A percentile compares a stretch with the other conserved stretches of the same genome.
phyloP scores from a whole-genome alignment of 2,329 filamentous ascomycete species.

The Fusarium cicatricum region DNA sequence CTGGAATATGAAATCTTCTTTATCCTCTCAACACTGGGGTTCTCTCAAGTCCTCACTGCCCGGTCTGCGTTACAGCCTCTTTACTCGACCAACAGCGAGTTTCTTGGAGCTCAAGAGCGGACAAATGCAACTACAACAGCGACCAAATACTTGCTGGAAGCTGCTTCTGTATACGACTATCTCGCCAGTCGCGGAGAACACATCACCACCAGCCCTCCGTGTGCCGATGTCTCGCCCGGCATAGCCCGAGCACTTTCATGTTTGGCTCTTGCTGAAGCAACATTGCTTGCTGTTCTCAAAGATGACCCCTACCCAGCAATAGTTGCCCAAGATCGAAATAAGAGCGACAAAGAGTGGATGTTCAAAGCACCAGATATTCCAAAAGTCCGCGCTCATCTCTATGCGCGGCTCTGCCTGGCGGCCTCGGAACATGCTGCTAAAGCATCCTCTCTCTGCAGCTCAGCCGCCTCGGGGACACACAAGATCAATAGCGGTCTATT shows the following conservation, averaged over 20 bases:
- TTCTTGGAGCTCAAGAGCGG: constrained; percentile 70
- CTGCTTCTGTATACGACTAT: constrained; percentile 80
- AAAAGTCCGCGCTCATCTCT: constrained; percentile 87
- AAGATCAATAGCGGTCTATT: constrained; percentile 72
- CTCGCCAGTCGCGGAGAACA: constrained; percentile 66
- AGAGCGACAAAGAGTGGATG: constrained; percentile 94
- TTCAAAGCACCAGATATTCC: constrained; percentile 88
- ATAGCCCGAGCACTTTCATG: constrained; percentile 65
- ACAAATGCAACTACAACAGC: constrained; percentile 75
- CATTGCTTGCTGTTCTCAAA: constrained; percentile 87
- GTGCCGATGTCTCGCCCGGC: constrained; percentile 61
- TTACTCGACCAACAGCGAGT: constrained; percentile 70
- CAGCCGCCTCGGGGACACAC: constrained; percentile 49
- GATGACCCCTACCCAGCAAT: constrained; percentile 91
- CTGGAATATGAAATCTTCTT: constrained; percentile 88
- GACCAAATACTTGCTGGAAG: constrained; percentile 79
- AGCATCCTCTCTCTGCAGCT: constrained; percentile 63
- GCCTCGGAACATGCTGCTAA: constrained; percentile 87
- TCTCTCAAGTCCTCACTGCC: constrained; percentile 76
- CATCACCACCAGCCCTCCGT: constrained; percentile 52
- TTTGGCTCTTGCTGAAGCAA: constrained; percentile 86
- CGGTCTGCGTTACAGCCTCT: constrained; percentile 76
- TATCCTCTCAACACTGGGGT: constrained; percentile 77
- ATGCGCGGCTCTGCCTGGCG: constrained; percentile 86
- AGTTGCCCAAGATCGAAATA: constrained; percentile 82